A percentile compares a stretch with the other conserved stretches of the same genome.
These are phyloP conservation scores for Coniophora puteana DNA, from an alignment of 1,284 basidiomycete genomes.

Conservation along the genomic window DNA sequence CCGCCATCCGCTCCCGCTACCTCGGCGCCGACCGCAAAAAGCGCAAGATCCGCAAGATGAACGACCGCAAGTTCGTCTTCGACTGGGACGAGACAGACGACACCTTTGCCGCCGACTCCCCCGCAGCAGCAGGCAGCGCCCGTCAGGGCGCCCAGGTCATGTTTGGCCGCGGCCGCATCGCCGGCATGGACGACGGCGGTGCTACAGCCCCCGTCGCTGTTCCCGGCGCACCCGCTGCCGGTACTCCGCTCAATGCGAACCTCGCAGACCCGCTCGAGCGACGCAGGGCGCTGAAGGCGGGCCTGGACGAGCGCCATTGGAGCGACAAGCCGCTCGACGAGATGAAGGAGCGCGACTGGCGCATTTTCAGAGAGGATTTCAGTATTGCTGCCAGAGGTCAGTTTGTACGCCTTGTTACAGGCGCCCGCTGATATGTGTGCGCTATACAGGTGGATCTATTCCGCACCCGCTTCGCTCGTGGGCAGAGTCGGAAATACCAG, in stretches of 20 bases:
- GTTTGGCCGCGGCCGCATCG: conserved; percentile 81
- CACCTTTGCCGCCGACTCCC: conserved; percentile 71
- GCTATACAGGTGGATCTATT: conserved; percentile 84
- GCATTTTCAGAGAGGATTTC: conserved; percentile 98
- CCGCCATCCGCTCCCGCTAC: conserved; percentile 82
- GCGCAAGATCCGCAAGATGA: conserved; percentile 89
- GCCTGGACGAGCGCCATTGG: conserved; percentile 94
- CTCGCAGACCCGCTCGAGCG: conserved; percentile 80
- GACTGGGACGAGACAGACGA: conserved; percentile 97
- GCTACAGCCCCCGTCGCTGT: conserved; percentile 24
- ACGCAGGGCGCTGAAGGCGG: conserved; percentile 75
- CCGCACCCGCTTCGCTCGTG: conserved; percentile 92
- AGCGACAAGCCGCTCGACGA: conserved; percentile 90
- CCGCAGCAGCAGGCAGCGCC: conserved; percentile 56
- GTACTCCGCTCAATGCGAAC: conserved; percentile 39
- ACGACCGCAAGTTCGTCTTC: conserved; percentile 96
- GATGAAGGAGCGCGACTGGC: conserved; percentile 98
- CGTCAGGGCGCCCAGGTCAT: conserved; percentile 82
- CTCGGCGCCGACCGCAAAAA: conserved; percentile 92
- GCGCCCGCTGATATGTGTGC: conserved; percentile 4
- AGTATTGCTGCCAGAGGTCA: conserved; percentile 87
- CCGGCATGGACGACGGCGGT: conserved; percentile 81
- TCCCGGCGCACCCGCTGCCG: conserved; percentile 25
- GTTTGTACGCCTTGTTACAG: conserved; percentile 14
- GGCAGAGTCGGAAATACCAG: conserved; percentile 85